phyloP scores from a whole-genome alignment of 352 stramenopile genomes.

The Phytophthora litchii region DNA sequence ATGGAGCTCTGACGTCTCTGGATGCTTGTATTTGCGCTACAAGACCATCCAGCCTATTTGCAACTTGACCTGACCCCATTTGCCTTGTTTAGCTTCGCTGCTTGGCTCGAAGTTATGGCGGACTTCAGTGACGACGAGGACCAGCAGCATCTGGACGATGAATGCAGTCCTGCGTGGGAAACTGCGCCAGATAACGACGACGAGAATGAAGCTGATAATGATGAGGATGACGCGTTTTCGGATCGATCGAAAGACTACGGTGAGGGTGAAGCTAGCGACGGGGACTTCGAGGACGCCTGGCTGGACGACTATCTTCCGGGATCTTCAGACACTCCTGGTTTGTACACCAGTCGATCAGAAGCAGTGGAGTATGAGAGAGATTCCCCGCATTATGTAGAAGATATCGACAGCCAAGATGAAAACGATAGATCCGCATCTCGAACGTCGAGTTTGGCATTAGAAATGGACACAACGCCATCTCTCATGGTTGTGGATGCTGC shows the following conservation, averaged over 20 bases:
- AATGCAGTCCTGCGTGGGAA: constrained; percentile 26
- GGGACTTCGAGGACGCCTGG: constrained; percentile 48
- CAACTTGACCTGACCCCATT: constrained; percentile 9
- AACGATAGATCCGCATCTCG: constrained; percentile 10
- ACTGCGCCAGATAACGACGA: constrained; percentile 38
- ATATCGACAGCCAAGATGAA: constrained; percentile 18
- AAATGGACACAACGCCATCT: constrained; percentile 23
- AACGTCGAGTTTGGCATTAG: constrained; percentile 21
- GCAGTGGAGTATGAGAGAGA: constrained; percentile 12
- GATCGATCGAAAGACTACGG: constrained; percentile 9
- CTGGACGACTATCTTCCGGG: constrained; percentile 43
- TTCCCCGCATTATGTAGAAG: constrained; percentile 5
- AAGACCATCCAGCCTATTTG: constrained; percentile 15
- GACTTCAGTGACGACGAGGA: constrained; percentile 35
- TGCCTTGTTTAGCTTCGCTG: constrained; percentile 5
- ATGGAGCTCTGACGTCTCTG: constrained; percentile 14
- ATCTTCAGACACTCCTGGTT: background rate
- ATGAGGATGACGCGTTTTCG: constrained; percentile 17
- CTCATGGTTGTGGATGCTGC: constrained; percentile 24
- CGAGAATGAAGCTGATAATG: constrained; percentile 17
- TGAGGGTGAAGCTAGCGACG: constrained; percentile 28
- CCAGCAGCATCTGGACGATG: constrained; percentile 17
- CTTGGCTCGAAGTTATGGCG: constrained; percentile 21
- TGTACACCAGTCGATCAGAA: constrained; percentile 3
- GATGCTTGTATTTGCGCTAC: constrained; percentile 1